phyloP scores from a whole-genome alignment of 805 yeast genomes.

The Danielia reshetovae region DNA sequence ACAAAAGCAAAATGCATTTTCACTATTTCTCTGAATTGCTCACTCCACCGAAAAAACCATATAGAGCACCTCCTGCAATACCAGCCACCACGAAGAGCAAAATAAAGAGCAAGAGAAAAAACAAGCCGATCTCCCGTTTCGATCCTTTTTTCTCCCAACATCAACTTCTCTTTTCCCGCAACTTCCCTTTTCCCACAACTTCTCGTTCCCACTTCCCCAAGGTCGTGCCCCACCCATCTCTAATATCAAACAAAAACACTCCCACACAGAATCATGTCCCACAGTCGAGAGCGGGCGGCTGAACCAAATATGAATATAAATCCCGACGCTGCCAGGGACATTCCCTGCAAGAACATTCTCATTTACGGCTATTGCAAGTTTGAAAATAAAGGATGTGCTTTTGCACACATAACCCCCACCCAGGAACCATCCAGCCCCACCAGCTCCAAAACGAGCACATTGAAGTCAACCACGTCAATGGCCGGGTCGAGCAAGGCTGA shows the following conservation, averaged over 20 bases:
- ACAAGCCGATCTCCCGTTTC: background rate
- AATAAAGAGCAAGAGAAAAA: background rate
- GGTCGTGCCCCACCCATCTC: too few species aligned
- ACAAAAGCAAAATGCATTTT: too few species aligned
- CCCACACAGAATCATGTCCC: too few species aligned
- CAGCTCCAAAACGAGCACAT: slow-evolving; percentile 1
- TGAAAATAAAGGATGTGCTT: slow-evolving; percentile 83
- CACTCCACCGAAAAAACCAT: too few species aligned
- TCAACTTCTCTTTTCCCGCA: too few species aligned
- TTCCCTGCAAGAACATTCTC: slow-evolving; percentile 78
- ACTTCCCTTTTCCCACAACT: too few species aligned
- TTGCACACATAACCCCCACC: slow-evolving; percentile 42
- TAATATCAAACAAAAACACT: too few species aligned
- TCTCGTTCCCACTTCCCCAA: too few species aligned
- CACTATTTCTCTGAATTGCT: too few species aligned
- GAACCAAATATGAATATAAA: slow-evolving; percentile 29
- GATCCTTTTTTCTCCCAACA: background rate
- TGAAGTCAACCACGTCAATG: background rate
- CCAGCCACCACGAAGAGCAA: too few species aligned
- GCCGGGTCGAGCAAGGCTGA: slow-evolving; percentile 1
- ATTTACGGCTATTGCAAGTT: slow-evolving; percentile 87
- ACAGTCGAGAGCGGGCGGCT: too few species aligned
- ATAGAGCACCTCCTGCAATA: too few species aligned
- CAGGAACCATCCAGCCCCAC: slow-evolving; percentile 5
- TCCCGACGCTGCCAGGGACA: slow-evolving; percentile 61